phyloP scores from a whole-genome alignment of 371 early-diverging fungal genomes.

The Mucor racemosus region DNA sequence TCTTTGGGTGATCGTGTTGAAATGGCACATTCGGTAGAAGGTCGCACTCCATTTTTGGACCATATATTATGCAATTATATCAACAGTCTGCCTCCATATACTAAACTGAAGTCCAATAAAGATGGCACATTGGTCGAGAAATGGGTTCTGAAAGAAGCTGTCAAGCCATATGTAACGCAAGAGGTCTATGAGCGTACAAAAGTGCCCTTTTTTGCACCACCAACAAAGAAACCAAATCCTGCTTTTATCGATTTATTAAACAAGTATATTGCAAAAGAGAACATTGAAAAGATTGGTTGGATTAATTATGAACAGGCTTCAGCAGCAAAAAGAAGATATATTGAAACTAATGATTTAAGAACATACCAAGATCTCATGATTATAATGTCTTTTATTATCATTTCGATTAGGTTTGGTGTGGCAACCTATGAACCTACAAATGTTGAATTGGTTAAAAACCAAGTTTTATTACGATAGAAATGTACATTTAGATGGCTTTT shows the following conservation, averaged over 20 bases:
- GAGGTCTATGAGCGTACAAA: slow-evolving; percentile 29
- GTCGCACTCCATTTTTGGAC: slow-evolving; percentile 27
- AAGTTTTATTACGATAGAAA: no score
- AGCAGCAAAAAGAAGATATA: not conserved
- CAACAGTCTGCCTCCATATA: slow-evolving; percentile 25
- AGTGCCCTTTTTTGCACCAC: slow-evolving; percentile 22
- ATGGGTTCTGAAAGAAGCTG: slow-evolving; percentile 28
- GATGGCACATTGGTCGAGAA: slow-evolving; percentile 16
- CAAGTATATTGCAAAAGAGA: slow-evolving; percentile 13
- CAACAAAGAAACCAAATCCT: not conserved
- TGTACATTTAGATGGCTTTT: no score
- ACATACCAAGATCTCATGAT: slow-evolving; percentile 4
- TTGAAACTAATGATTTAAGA: not conserved
- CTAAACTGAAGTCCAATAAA: slow-evolving; percentile 12
- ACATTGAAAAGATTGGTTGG: slow-evolving; percentile 17
- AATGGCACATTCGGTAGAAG: slow-evolving; percentile 31
- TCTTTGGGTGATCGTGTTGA: slow-evolving; percentile 25
- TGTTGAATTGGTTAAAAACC: not conserved
- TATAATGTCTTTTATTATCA: slow-evolving; percentile 16
- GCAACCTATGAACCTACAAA: slow-evolving; percentile 15
- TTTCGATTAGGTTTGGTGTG: slow-evolving; percentile 18
- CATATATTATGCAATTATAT: slow-evolving; percentile 25
- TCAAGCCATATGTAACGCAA: slow-evolving; percentile 25
- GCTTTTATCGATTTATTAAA: not conserved
- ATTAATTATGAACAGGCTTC: slow-evolving; percentile 2